A percentile compares a stretch with the other conserved stretches of the same genome.
phyloP scores from a whole-genome alignment of 225 moss, liverwort and hornwort genomes.

The Antitrichia curtipendula region DNA sequence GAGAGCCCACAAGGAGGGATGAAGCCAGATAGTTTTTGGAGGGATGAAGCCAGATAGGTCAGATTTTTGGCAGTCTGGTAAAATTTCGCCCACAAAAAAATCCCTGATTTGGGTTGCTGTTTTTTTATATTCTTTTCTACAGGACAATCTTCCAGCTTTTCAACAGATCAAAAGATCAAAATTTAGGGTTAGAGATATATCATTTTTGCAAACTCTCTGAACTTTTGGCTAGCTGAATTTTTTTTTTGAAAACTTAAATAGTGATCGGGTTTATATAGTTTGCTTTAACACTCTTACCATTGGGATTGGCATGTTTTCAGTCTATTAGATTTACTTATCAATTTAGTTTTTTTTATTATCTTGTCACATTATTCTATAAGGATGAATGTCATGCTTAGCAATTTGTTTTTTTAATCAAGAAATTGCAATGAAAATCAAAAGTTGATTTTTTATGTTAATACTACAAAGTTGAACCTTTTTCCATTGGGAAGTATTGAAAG shows the following conservation, averaged over 20 bases:
- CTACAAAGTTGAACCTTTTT: background rate
- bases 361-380: background rate
- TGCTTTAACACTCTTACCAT: no score
- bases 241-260: no score
- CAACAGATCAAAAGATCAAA: background rate
- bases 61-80: no score
- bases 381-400: background rate
- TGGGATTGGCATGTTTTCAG: background rate
- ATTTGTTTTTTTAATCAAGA: background rate
- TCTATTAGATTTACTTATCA: no score
- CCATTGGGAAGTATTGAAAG: background rate
- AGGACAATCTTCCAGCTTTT: background rate
- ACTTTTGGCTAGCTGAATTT: background rate
- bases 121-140: no score
- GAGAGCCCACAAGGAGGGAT: no score
- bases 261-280: background rate
- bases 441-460: no score
- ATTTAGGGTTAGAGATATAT: background rate
- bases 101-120: no score
- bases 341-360: background rate
- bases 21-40: no score
- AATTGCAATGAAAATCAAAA: background rate
- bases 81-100: no score
- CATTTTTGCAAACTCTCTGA: background rate
- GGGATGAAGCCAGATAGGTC: no score